Base-by-base conservation (phyloP, 208 protist species). In the Leishmania tropica region DNA sequence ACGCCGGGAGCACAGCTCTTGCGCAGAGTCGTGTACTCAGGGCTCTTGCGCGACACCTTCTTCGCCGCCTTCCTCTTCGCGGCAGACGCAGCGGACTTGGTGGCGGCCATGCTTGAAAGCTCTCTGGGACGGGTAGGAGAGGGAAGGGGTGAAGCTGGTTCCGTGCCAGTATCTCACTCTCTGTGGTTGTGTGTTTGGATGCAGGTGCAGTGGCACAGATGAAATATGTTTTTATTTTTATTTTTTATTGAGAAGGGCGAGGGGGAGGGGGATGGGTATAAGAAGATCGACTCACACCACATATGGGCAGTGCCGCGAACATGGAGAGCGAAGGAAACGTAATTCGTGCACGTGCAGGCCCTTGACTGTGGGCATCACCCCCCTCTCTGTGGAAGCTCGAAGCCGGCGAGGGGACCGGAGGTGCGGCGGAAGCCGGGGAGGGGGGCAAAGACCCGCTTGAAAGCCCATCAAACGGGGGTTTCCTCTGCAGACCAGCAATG, bases 1-100 rank as follows among this genome's bases (percentile, higher is more conserved):
- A 83, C 87, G 82, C 89, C 89, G 3, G 90, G 88, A 8, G 83
- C 76, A 83, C 85, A 89, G 84, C 87, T 91, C 88, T 92, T 91
- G 81, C 90, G 88, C 68, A 93, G 81, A 17, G 88, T 93, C 48
- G 87, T 83, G 91, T 87, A 93, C 86, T 88, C 91, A 71, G 83
- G 77, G 83, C 83, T 89, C 88, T 86, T 91, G 87, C 88, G 88
- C 73, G 83, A 87, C 68, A 93, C 86, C 87, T 93, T 93, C 86
- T 92, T 92, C 75, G 83, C 78, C 64, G 86, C 56, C 81, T 75
- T 79, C 65, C 48, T 79, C 67, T 85, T 85, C 51, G 82, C 77
- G 51, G 70, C 56, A 56, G 51, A 87, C 91, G 90, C 92, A 31
- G 31, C 48, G 48, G 72, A n/a, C 42, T 45, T 45, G 42, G 42